These are phyloP conservation scores for Kurtzmaniella natalensis DNA, from an alignment of 1,139 yeast genomes.

Conservation along the genomic window DNA sequence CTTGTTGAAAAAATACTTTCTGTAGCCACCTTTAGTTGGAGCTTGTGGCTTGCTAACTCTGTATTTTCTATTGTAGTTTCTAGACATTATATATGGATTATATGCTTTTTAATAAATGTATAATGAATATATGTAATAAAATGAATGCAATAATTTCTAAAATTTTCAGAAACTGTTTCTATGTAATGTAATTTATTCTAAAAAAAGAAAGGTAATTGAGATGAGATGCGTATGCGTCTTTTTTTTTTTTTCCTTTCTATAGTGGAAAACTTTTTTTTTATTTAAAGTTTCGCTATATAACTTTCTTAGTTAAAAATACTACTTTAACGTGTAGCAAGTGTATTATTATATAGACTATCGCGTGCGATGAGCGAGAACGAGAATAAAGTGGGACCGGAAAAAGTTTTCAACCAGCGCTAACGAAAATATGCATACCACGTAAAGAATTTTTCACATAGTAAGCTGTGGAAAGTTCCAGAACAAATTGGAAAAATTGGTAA, in stretches of 20 bases:
- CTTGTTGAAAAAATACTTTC: slow-evolving; percentile 32
- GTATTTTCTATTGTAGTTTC: slow-evolving; percentile 12
- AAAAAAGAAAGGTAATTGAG: slow-evolving; percentile 7
- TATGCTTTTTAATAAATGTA: no score
- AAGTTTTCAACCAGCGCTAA: no score
- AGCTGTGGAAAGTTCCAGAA: no score
- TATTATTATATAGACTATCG: background rate
- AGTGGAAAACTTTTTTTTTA: background rate
- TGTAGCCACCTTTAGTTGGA: slow-evolving; percentile 18
- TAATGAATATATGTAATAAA: slow-evolving; percentile 1
- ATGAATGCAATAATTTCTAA: background rate
- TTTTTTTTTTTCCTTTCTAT: background rate
- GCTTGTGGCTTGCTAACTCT: slow-evolving; percentile 17
- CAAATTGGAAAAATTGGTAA: no score
- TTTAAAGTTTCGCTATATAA: background rate
- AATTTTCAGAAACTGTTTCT: background rate
- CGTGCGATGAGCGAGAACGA: slow-evolving; percentile 2
- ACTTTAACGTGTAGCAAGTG: background rate
- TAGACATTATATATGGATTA: slow-evolving; percentile 10
- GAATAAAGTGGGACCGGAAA: no score
- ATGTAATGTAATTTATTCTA: slow-evolving; percentile 10
- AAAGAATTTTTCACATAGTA: no score
- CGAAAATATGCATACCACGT: no score
- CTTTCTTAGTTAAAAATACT: no score
- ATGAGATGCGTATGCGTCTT: slow-evolving; percentile 2